Percentiles rank a stretch among this genome's conserved stretches.
phyloP scores from a whole-genome alignment of 2,329 filamentous ascomycete genomes.

The Biscogniauxia sp. region DNA sequence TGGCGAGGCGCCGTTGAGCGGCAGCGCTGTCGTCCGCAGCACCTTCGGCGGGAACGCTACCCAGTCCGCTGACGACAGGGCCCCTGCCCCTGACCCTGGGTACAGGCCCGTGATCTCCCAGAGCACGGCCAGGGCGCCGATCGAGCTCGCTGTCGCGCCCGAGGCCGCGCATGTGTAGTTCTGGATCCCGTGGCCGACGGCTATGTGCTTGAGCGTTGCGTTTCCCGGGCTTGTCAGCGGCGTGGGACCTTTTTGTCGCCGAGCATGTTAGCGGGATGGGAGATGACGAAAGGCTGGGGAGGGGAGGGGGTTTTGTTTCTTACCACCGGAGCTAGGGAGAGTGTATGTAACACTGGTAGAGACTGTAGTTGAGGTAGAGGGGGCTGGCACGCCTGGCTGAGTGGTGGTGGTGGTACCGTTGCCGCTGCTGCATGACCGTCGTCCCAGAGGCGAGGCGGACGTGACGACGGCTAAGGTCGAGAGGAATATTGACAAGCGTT shows the following conservation, averaged over 20 bases:
- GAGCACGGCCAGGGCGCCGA: constrained; percentile 58
- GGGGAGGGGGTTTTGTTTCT: constrained; percentile 6
- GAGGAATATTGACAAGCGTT: constrained; percentile 24
- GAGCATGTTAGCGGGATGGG: constrained; percentile 5
- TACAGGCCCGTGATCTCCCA: constrained; percentile 56
- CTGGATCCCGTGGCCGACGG: constrained; percentile 63
- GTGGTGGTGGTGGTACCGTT: constrained; percentile 8
- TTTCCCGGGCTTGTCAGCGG: constrained; percentile 44
- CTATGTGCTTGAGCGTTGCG: constrained; percentile 51
- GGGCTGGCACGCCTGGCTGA: neutral
- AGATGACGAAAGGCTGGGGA: neutral
- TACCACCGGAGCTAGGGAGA: constrained; percentile 40
- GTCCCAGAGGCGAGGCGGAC: constrained; percentile 27
- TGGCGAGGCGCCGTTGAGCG: too few relatives aligned
- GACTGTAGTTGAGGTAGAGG: constrained; percentile 11
- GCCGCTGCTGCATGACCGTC: constrained; percentile 17
- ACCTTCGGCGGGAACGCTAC: constrained; percentile 38
- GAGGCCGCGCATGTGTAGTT: constrained; percentile 61
- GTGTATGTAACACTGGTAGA: constrained; percentile 24
- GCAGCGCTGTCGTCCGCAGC: constrained; percentile 42
- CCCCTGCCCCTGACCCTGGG: constrained; percentile 39
- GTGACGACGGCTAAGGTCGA: constrained; percentile 25
- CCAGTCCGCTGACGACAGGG: constrained; percentile 41
- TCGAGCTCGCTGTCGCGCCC: constrained; percentile 36
- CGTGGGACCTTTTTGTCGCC: constrained; percentile 29